Base-by-base conservation (phyloP, 2,329 filamentous ascomycete genomes). In the Xylariaceae sp. region DNA sequence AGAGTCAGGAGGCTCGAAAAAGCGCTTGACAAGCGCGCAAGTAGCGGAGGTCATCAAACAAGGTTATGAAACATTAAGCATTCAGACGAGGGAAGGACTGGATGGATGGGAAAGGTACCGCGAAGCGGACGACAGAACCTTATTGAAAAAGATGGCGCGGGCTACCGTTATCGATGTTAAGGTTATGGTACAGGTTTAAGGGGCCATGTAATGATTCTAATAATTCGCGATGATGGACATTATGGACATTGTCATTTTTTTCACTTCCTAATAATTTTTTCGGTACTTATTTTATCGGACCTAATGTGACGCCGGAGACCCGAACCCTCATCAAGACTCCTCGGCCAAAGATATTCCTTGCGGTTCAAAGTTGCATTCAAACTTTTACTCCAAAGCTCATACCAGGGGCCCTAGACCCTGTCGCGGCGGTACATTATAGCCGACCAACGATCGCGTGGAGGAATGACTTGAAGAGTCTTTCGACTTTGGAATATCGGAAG, bases 41-140 rank as follows among this genome's bases (percentile, higher is more conserved):
- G 91, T 99, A 40, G 86, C 87, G 42, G 87, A 88, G 61, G 88
- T 96, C 31, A 97, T 99, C 71, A 95, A 95, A 74, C 88, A 95
- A 70, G 94, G 94, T 0, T 97, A 97, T 67, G 92, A 97, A 71
- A 96, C 91, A 37, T 73, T 99, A 65, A 92, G 88, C 60, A 95
- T 99, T 52, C 89, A 95, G 71, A 85, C 89, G 0, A 90, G 86
- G 65, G 91, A 95, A 67, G 91, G 89, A 0, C 70, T 95, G 62
- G 91, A 92, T 69, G 83, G 85, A 39, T 95, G 90, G 89, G 88
- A 90, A 61, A 83, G 79, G 67, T 97, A 89, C 70, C 79, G 92
- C 11, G 94, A 97, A 74, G 88, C 87, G 2, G 90, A 96, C 61
- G 86, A 91, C 75, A 87, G 90, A 72, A 81, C 80, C 4, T 75